These are phyloP conservation scores for Bathelium albidoporum DNA, from an alignment of 495 filamentous ascomycete genomes.

Conservation along the genomic window DNA sequence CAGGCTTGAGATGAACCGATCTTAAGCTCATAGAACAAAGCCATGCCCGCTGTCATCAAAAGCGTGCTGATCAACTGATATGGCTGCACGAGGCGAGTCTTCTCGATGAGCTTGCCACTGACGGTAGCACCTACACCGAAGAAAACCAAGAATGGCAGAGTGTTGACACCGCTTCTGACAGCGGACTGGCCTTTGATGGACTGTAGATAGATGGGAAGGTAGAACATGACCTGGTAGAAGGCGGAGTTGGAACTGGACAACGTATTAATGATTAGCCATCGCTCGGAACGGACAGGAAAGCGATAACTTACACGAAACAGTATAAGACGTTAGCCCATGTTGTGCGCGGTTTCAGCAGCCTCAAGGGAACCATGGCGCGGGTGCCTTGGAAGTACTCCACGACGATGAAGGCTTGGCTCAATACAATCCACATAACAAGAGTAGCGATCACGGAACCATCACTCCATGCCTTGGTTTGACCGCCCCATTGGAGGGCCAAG, in stretches of 20 bases:
- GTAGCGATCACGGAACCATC: constrained; percentile 34
- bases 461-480: constrained; percentile 19
- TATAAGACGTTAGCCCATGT: constrained; percentile 7
- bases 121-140: constrained; percentile 14
- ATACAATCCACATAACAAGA: constrained; percentile 31
- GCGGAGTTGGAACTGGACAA: constrained; percentile 16
- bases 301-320: constrained; percentile 29
- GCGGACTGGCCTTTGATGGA: constrained; percentile 6
- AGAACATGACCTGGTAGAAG: constrained; percentile 13
- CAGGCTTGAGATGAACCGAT: constrained; percentile 6
- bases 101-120: constrained; percentile 15
- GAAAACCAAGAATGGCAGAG: constrained; percentile 6
- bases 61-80: constrained; percentile 16
- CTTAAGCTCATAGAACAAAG: constrained; percentile 18
- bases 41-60: constrained; percentile 15
- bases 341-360: constrained; percentile 15
- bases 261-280: not conserved
- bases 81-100: constrained; percentile 15
- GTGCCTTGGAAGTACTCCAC: constrained; percentile 16
- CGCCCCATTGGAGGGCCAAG: constrained; percentile 24
- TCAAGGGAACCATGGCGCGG: constrained; percentile 16
- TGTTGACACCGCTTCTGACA: not conserved
- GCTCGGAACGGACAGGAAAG: constrained; percentile 26
- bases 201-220: constrained; percentile 27
- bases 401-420: constrained; percentile 12